These are phyloP conservation scores for Sphaerobolus stellatus DNA, from an alignment of 1,284 basidiomycete genomes.

Conservation along the genomic window DNA sequence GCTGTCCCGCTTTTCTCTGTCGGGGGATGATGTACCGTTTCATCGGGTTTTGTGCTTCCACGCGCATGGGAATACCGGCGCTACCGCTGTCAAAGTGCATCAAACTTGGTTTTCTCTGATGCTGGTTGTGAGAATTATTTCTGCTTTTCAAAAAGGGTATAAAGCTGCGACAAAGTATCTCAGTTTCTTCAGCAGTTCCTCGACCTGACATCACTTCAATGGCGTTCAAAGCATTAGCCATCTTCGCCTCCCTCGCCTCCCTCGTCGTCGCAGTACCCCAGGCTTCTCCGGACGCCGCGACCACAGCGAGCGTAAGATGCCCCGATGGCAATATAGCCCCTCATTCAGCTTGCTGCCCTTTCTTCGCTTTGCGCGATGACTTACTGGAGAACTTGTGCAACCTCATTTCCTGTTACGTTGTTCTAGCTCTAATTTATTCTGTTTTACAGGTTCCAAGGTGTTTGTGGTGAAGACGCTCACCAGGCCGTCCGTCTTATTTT, in stretches of 20 bases:
- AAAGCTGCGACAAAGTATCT: too few species aligned
- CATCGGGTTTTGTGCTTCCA: too few species aligned
- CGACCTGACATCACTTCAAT: too few species aligned
- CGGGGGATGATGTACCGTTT: too few species aligned
- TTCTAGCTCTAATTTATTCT: not conserved
- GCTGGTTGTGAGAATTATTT: too few species aligned
- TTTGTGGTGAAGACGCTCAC: slow-evolving; percentile 6
- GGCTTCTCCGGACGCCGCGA: not conserved
- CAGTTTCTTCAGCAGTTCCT: too few species aligned
- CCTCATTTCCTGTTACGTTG: not conserved
- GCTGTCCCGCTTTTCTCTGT: too few species aligned
- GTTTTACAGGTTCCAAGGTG: not conserved
- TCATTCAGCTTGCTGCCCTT: not conserved
- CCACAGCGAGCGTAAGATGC: too few species aligned
- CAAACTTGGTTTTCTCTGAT: too few species aligned
- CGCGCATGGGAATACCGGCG: too few species aligned
- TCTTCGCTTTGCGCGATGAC: not conserved
- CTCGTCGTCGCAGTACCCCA: not conserved
- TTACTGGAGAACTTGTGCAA: not conserved
- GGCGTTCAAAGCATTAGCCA: not conserved
- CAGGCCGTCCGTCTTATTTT: slow-evolving; percentile 14
- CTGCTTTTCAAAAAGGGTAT: too few species aligned
- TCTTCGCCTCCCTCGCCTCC: not conserved
- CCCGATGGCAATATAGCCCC: not conserved
- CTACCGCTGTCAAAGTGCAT: too few species aligned